Conservation (phyloP, 164 flowering plant species). For the Tetracentron sinense region DNA sequence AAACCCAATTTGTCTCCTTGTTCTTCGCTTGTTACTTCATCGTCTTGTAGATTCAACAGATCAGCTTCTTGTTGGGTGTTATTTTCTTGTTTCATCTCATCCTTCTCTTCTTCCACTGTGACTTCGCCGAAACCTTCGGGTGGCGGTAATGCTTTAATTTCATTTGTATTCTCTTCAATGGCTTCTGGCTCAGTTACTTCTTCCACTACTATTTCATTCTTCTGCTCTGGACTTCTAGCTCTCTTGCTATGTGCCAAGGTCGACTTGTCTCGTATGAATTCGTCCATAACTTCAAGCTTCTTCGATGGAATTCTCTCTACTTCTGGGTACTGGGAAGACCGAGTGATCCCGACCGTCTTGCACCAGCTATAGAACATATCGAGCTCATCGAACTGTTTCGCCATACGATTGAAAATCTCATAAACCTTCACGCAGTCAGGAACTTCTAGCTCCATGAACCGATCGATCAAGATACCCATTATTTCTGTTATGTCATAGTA, state of each 20-base stretch:
- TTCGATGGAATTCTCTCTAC: conserved; percentile 37
- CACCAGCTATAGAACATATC: conserved; percentile 40
- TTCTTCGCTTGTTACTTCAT: conserved; percentile 31
- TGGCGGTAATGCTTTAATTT: conserved; percentile 58
- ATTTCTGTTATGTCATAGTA: conserved; percentile 72
- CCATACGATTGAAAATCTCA: conserved; percentile 57
- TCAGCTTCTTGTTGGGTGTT: conserved; percentile 33
- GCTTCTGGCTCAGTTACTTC: conserved; percentile 14
- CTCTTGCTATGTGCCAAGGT: conserved; percentile 16
- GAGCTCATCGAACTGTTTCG: conserved; percentile 82
- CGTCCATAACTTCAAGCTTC: conserved; percentile 50
- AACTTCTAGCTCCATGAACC: conserved; percentile 72
- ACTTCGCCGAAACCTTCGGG: conserved; percentile 36
- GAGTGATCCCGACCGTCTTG: conserved; percentile 30
- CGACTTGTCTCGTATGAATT: conserved; percentile 36
- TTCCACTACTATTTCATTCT: conserved; percentile 18
- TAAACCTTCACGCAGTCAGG: conserved; percentile 61
- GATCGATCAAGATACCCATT: conserved; percentile 63
- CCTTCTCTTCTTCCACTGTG: conserved; percentile 1
- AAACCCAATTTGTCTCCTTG: conserved; percentile 55
- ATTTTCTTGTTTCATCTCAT: conserved; percentile 5
- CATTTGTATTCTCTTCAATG: conserved; percentile 25
- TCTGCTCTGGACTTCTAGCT: conserved; percentile 4
- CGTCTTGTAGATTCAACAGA: conserved; percentile 45
- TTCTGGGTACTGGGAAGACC: conserved; percentile 46